These are phyloP conservation scores for Seiridium unicorne DNA, from an alignment of 2,329 filamentous ascomycete genomes.

Conservation along the genomic window DNA sequence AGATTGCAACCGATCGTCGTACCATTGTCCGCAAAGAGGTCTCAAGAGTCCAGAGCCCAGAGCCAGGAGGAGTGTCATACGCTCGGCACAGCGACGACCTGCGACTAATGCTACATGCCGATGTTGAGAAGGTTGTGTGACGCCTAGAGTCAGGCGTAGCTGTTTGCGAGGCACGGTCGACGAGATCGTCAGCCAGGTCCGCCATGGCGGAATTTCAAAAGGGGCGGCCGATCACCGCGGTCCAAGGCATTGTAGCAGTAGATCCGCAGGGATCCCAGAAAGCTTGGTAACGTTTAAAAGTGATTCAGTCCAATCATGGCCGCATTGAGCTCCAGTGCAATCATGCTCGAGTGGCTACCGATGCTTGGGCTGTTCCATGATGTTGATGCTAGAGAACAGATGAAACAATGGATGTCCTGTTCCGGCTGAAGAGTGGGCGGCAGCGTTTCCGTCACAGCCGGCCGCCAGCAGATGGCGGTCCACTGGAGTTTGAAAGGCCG, in stretches of 20 bases:
- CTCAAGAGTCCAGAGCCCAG: not conserved
- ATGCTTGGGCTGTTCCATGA: constrained; percentile 3
- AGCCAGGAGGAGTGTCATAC: not conserved
- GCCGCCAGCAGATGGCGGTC: not conserved
- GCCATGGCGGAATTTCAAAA: not conserved
- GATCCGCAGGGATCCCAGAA: constrained; percentile 5
- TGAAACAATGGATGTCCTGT: constrained; percentile 5
- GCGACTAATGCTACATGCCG: not conserved
- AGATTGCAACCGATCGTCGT: not conserved
- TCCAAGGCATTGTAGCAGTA: not conserved
- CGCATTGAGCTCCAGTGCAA: not conserved
- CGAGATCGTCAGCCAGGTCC: not conserved
- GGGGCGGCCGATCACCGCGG: not conserved
- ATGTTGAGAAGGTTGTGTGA: not conserved
- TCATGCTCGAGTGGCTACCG: not conserved
- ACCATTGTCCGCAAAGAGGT: not conserved
- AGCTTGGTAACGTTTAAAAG: constrained; percentile 1
- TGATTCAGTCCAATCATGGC: not conserved
- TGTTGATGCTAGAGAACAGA: not conserved
- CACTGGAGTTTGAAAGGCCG: too few species aligned
- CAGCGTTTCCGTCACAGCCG: not conserved
- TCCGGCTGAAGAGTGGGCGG: not conserved
- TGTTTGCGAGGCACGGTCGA: not conserved
- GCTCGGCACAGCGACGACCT: not conserved
- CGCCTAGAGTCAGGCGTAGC: not conserved